Percentiles rank a stretch among this genome's conserved stretches.
phyloP scores from a whole-genome alignment of 148 eudicot genomes.

The Chenopodium quinoa region DNA sequence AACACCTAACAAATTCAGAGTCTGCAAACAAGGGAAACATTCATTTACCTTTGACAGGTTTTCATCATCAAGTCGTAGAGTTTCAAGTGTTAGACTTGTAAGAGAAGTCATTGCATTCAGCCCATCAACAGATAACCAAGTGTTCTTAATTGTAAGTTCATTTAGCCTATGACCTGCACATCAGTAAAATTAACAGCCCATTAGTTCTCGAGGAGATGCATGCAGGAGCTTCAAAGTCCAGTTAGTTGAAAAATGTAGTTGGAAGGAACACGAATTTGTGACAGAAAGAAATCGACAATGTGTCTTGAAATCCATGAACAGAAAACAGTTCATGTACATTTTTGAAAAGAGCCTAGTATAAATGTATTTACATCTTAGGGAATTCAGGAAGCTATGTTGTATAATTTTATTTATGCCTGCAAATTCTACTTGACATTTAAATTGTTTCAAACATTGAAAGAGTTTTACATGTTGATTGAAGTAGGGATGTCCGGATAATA shows the following conservation, averaged over 20 bases:
- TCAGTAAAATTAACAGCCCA: background rate
- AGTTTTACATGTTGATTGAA: too few species aligned
- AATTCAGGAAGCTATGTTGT: too few species aligned
- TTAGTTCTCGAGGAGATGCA: background rate
- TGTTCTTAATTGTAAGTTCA: constrained; percentile 52
- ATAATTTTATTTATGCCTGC: too few species aligned
- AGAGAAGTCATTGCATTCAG: constrained; percentile 48
- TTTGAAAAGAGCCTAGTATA: too few species aligned
- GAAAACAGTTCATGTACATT: background rate
- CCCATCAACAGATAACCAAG: constrained; percentile 64
- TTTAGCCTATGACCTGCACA: constrained; percentile 48
- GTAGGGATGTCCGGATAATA: too few species aligned
- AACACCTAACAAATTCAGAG: constrained; percentile 61
- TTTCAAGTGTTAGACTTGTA: constrained; percentile 58
- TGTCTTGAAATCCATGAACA: background rate
- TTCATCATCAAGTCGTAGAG: constrained; percentile 62
- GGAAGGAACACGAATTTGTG: too few species aligned
- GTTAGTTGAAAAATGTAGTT: background rate
- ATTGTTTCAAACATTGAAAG: too few species aligned
- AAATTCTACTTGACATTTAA: too few species aligned
- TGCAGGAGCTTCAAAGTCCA: background rate
- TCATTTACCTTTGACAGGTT: constrained; percentile 48
- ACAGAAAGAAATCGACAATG: background rate
- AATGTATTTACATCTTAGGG: too few species aligned
- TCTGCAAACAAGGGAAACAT: constrained; percentile 50